Evolutionary conservation across 805 yeast genomes (phyloP).

Genomic region (Limtongozyma cylindracea): DNA sequence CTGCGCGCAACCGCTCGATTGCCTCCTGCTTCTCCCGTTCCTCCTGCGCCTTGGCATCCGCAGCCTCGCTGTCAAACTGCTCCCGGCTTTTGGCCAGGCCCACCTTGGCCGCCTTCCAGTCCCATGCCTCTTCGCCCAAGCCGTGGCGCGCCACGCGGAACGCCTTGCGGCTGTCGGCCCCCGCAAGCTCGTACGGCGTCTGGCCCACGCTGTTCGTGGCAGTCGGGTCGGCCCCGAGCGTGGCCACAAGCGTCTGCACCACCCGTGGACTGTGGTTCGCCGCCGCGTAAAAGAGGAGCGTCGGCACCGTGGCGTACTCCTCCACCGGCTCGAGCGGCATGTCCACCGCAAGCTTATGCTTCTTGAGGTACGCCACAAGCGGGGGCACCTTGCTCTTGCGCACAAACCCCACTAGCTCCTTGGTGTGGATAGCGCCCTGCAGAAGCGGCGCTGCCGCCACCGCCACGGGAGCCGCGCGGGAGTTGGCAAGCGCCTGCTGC

Average conservation of each 20-base stretch:
- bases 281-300: conserved; percentile 59
- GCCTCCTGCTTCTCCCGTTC: conserved; percentile 10
- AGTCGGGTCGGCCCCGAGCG: conserved; percentile 49
- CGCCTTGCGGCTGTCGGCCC: conserved; percentile 14
- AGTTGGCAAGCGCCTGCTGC: conserved; percentile 1
- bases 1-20: too few relatives aligned
- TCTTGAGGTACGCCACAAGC: conserved; percentile 31
- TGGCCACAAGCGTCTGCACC: conserved; percentile 33
- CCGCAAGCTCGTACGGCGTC: conserved; percentile 48
- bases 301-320: too few relatives aligned
- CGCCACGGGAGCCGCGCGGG: too few relatives aligned
- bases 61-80: too few relatives aligned
- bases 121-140: conserved; percentile 47
- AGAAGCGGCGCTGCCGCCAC: too few relatives aligned
- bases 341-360: conserved; percentile 26
- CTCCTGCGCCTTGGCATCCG: conserved; percentile 15
- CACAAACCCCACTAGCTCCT: conserved; percentile 29
- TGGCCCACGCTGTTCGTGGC: conserved; percentile 23
- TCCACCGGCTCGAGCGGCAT: conserved; percentile 19
- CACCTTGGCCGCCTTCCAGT: conserved; percentile 49
- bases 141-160: conserved; percentile 45
- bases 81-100: conserved; percentile 34
- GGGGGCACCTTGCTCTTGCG: conserved; percentile 63
- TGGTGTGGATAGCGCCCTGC: conserved; percentile 20
- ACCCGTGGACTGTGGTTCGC: conserved; percentile 43